Percentiles rank a stretch among this genome's conserved stretches.
Conservation (phyloP, 257 asterid species). For the Penstemon davidsonii region DNA sequence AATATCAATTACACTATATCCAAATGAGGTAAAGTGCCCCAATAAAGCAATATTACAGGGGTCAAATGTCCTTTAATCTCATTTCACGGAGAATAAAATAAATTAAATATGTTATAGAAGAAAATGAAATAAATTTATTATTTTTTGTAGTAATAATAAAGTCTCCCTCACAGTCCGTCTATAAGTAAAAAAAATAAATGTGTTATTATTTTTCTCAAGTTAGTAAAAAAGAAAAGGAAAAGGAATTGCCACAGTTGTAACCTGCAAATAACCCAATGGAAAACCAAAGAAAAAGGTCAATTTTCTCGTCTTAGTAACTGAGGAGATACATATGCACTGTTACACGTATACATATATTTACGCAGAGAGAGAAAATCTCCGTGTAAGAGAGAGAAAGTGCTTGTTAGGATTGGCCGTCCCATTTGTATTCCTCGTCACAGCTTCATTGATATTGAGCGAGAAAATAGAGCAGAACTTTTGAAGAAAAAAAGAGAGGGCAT, state of each 20-base stretch:
- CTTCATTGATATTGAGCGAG: slow-evolving; percentile 14
- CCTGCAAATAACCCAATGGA: too few relatives aligned
- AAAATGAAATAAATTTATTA: too few relatives aligned
- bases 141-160: too few relatives aligned
- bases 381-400: slow-evolving; percentile 41
- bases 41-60: too few relatives aligned
- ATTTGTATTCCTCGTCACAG: slow-evolving; percentile 35
- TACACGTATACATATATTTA: background rate
- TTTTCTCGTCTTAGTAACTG: background rate
- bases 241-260: background rate
- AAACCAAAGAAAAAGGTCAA: background rate
- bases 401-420: slow-evolving; percentile 48
- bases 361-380: slow-evolving; percentile 1
- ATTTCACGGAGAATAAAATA: too few relatives aligned
- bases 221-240: background rate
- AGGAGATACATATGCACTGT: background rate
- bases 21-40: too few relatives aligned
- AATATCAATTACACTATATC: too few relatives aligned
- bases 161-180: too few relatives aligned
- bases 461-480: background rate
- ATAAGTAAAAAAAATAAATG: too few relatives aligned
- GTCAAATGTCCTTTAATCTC: too few relatives aligned
- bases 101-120: too few relatives aligned
- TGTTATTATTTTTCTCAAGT: too few relatives aligned
- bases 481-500: slow-evolving; percentile 12